Evolutionary conservation across 495 filamentous ascomycete genomes (phyloP), one percentile per base, ranked within the genome.

Genomic region (Tetracladium marchalianum): DNA sequence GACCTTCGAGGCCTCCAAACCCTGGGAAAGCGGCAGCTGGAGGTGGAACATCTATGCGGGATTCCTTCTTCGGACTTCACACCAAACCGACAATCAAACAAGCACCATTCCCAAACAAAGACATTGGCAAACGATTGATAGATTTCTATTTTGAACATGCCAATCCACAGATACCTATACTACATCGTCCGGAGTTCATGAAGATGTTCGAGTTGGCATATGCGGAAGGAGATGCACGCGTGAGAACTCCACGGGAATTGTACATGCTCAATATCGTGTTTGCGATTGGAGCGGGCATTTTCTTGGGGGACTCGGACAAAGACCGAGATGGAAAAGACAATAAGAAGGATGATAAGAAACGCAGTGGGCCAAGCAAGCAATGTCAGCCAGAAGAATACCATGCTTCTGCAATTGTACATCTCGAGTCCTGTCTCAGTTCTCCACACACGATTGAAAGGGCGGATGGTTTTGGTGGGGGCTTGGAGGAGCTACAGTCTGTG

Each of bases 241-340:
- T 76, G 45, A 76, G 87, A 24, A 85, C 83, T 15, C 78, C 90
- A 7, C 77, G 86, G 41, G 89, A 94, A 62, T 76, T 89, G 11
- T 97, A 96, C 59, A 78, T 89, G 62, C 73, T 96, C 39, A 95
- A 95, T 62, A 96, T 97, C 62, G 90, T 96, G n/a, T 97, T 90
- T 66, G 90, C 90, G 5, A 95, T 96, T 50, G 90, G 90, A 8
- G 84, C 87, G 11, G 90, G 89, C 0, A 94, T 95, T 52, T 93
- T 95, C 50, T 77, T 95, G 52, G 84, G 82, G 41, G 82, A 78
- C 46, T 70, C 75, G 18, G 59, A 63, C 16, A 58, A 52, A 24
- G 63, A 63, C 62, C 41, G 46, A 51, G 64, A 66, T 19, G 53
- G 57, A 68, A 63, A 62, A 59, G 42, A 44, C 54, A 45, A 51